A percentile compares a stretch with the other conserved stretches of the same genome.
phyloP scores from a whole-genome alignment of 2,329 filamentous ascomycete species.

The Trichoderma endophyticum region DNA sequence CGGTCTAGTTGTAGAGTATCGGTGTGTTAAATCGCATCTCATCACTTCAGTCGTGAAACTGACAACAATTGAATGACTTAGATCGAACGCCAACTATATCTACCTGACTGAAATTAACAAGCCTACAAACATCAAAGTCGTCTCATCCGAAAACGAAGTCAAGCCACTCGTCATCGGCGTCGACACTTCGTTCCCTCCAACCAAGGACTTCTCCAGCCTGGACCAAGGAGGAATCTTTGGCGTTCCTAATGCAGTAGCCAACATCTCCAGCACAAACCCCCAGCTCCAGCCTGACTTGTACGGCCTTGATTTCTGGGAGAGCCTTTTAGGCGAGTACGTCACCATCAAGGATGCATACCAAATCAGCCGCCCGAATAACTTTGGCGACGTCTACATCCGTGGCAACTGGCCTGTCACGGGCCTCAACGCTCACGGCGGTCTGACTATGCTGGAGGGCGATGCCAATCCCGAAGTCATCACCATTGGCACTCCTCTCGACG shows the following conservation, averaged over 20 bases:
- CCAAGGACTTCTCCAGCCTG: constrained; percentile 56
- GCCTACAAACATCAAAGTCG: constrained; percentile 51
- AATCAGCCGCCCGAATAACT: constrained; percentile 59
- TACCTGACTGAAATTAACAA: constrained; percentile 62
- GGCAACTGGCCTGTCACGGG: constrained; percentile 64
- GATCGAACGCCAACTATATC: constrained; percentile 54
- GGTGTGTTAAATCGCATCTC: constrained; percentile 35
- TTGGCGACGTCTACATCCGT: constrained; percentile 66
- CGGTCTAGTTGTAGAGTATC: constrained; percentile 56
- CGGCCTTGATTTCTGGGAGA: constrained; percentile 74
- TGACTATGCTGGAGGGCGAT: constrained; percentile 61
- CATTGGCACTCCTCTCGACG: constrained; percentile 63
- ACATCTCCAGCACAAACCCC: constrained; percentile 59
- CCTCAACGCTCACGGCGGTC: constrained; percentile 58
- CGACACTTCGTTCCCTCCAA: constrained; percentile 56
- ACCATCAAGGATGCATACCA: constrained; percentile 57
- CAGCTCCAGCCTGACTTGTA: constrained; percentile 57
- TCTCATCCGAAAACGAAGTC: constrained; percentile 54
- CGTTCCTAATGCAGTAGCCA: constrained; percentile 59
- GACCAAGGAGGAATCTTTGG: constrained; percentile 64
- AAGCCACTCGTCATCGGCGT: constrained; percentile 59
- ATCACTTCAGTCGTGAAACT: not conserved
- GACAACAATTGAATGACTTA: constrained; percentile 20
- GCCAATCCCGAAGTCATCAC: constrained; percentile 68
- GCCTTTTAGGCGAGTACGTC: constrained; percentile 63